Conservation (phyloP, 1,284 basidiomycete species). For the Boletus calvinii region DNA sequence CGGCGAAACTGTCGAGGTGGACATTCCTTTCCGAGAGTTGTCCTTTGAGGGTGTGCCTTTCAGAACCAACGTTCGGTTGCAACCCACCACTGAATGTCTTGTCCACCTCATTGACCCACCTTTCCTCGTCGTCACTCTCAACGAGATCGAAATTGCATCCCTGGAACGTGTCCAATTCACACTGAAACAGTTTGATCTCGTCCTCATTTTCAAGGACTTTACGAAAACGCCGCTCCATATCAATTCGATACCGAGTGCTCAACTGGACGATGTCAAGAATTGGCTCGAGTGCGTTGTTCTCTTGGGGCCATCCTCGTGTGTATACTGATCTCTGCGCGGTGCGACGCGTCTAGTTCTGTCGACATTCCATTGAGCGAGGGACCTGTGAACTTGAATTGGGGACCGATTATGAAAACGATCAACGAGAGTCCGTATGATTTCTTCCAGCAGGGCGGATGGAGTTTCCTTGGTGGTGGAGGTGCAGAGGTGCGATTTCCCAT, state of each 20-base stretch:
- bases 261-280: constrained; percentile 95
- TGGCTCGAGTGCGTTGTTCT: constrained; percentile 87
- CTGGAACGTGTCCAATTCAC: constrained; percentile 97
- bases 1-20: constrained; percentile 87
- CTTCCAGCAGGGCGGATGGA: constrained; percentile 97
- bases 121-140: constrained; percentile 93
- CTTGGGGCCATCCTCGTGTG: neutral
- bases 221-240: constrained; percentile 89
- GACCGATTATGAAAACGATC: constrained; percentile 96
- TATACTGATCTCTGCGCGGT: constrained; percentile 10
- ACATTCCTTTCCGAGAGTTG: constrained; percentile 96
- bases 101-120: constrained; percentile 95
- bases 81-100: constrained; percentile 96
- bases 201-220: constrained; percentile 97
- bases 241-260: constrained; percentile 90
- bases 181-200: constrained; percentile 96
- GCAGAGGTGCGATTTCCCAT: constrained; percentile 51
- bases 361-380: constrained; percentile 97
- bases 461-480: constrained; percentile 79
- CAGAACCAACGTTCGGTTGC: constrained; percentile 91
- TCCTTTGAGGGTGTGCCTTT: constrained; percentile 98
- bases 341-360: constrained; percentile 64
- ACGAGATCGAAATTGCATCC: constrained; percentile 95
- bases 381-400: constrained; percentile 98
- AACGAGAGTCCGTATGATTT: constrained; percentile 96